A percentile compares a stretch with the other conserved stretches of the same genome.
Conservation (phyloP, 768 basidiomycete species). For the Mycena rosella region DNA sequence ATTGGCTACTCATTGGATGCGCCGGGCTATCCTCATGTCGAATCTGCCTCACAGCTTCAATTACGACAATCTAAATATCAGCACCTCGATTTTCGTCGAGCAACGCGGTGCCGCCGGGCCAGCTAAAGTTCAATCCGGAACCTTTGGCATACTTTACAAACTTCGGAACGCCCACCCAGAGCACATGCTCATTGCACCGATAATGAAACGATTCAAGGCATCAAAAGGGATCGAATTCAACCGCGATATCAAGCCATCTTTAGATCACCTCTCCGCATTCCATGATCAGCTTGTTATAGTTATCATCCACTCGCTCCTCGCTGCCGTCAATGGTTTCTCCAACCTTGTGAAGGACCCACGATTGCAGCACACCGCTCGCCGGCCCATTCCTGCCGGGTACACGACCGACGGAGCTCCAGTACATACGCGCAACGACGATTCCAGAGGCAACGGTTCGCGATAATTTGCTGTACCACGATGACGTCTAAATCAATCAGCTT, state of each 20-base stretch:
- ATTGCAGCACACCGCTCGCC: conserved; percentile 15
- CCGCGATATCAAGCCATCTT: conserved; percentile 10
- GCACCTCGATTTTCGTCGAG: conserved; percentile 34
- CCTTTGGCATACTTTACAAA: conserved; percentile 33
- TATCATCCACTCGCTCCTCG: conserved; percentile 6
- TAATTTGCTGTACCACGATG: conserved; percentile 33
- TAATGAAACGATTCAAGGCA: conserved; percentile 17
- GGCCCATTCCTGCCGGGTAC: conserved; percentile 18
- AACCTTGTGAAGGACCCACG: neutral
- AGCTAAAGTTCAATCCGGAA: conserved; percentile 39
- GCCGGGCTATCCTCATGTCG: neutral
- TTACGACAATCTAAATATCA: conserved; percentile 34
- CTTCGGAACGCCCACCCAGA: conserved; percentile 17
- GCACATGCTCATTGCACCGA: conserved; percentile 31
- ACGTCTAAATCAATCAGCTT: conserved; percentile 34
- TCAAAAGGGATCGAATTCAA: conserved; percentile 14
- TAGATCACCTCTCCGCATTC: conserved; percentile 7
- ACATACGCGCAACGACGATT: conserved; percentile 21
- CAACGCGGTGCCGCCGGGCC: conserved; percentile 28
- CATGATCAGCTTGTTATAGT: conserved; percentile 22
- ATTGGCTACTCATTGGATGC: neutral
- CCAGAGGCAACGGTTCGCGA: conserved; percentile 30
- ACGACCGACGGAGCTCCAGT: conserved; percentile 8
- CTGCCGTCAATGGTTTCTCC: neutral
- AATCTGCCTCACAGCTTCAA: conserved; percentile 5